Conservation (phyloP, 169 alveolate species). For the Eimeria falciformis region DNA sequence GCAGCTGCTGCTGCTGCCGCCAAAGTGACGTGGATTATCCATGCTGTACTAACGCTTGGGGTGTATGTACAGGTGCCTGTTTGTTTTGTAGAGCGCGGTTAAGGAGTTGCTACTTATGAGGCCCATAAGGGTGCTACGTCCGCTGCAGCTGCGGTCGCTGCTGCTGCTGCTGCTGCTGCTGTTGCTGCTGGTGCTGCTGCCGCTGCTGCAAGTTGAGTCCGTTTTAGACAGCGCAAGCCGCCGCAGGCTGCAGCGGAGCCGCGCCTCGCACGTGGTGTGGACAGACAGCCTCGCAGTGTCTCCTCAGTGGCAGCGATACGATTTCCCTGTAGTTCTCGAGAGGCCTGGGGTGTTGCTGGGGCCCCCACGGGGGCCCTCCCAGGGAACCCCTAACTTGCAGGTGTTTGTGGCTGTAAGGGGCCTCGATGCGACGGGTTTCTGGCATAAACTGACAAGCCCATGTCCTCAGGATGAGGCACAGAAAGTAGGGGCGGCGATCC, state of each 20-base stretch:
- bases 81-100: too few relatives aligned
- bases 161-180: conserved; percentile 37
- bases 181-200: conserved; percentile 37
- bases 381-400: background rate
- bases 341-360: conserved; percentile 42
- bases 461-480: background rate
- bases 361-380: conserved; percentile 33
- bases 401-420: conserved; percentile 17
- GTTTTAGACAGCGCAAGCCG: background rate
- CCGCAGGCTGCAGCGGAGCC: conserved; percentile 47
- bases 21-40: too few relatives aligned
- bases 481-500: background rate
- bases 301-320: conserved; percentile 3
- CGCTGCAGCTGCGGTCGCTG: background rate
- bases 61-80: too few relatives aligned
- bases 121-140: background rate
- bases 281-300: conserved; percentile 8
- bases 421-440: conserved; percentile 18
- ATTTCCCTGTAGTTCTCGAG: background rate
- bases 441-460: conserved; percentile 33
- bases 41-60: too few relatives aligned
- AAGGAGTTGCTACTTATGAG: too few relatives aligned
- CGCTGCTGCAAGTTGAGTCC: background rate
- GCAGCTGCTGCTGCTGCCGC: conserved; percentile 42
- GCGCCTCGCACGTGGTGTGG: conserved; percentile 5